These are phyloP conservation scores for Balakata baccata DNA, from an alignment of 345 rosid genomes.

Conservation along the genomic window DNA sequence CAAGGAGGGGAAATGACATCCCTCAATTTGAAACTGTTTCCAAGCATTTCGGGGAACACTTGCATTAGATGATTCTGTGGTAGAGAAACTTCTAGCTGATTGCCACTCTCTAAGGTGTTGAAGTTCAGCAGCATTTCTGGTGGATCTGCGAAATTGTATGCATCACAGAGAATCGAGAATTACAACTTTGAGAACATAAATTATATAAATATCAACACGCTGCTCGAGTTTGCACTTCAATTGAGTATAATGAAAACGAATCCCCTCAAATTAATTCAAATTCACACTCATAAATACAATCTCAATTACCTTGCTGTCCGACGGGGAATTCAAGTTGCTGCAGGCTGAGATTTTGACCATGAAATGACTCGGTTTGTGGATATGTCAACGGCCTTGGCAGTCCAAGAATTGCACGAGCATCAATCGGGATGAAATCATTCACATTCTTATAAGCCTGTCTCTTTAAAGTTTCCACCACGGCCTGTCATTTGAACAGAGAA, in stretches of 20 bases:
- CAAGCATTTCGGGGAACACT: conserved; percentile 4
- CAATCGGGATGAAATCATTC: conserved; percentile 16
- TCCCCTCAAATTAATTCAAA: not conserved
- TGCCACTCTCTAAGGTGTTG: conserved; percentile 19
- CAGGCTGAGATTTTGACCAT: conserved; percentile 19
- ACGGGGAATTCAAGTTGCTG: conserved; percentile 34
- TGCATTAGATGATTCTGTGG: conserved; percentile 19
- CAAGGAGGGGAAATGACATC: conserved; percentile 3
- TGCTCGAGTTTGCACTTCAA: too few relatives aligned
- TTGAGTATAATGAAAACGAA: too few relatives aligned
- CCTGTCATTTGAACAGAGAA: conserved; percentile 24
- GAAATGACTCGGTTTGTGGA: conserved; percentile 28
- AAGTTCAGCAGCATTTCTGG: conserved; percentile 30
- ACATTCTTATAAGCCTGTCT: conserved; percentile 46
- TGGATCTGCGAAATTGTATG: conserved; percentile 21
- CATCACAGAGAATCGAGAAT: not conserved
- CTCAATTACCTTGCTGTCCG: conserved; percentile 33
- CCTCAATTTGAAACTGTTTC: conserved; percentile 33
- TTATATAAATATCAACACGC: not conserved
- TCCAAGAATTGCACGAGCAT: conserved; percentile 19
- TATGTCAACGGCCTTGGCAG: conserved; percentile 36
- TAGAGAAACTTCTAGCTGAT: conserved; percentile 14
- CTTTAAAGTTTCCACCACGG: conserved; percentile 40
- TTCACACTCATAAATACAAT: not conserved
- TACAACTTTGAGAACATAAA: too few relatives aligned